Conservation (phyloP, 129 eudicot genomes). For the Arctium lappa region DNA sequence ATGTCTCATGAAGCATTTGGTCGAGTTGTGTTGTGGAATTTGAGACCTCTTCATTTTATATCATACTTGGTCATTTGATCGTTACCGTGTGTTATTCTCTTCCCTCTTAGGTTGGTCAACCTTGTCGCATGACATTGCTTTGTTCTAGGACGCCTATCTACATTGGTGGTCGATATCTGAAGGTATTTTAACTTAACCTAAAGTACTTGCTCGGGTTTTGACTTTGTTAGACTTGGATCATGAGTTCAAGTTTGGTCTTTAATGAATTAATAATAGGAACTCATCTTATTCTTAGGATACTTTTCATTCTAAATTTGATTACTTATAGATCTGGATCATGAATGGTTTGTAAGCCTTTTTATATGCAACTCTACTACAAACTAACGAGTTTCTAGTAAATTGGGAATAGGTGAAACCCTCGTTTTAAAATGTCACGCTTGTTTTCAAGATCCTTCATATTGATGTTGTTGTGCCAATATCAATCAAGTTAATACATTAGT, state of each 20-base stretch:
- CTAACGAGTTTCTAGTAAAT: too few relatives aligned
- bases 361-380: not conserved
- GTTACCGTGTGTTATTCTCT: conserved; percentile 10
- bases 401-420: not conserved
- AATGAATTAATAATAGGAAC: not conserved
- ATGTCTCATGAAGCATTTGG: conserved; percentile 9
- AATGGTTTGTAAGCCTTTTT: not conserved
- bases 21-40: conserved; percentile 12
- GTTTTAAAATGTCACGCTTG: not conserved
- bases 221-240: not conserved
- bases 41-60: conserved; percentile 16
- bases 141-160: conserved; percentile 63
- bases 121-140: conserved; percentile 55
- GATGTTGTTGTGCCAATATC: not conserved
- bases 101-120: conserved; percentile 53
- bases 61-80: conserved; percentile 11
- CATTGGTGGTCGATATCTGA: conserved; percentile 96
- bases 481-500: not conserved
- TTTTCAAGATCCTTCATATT: not conserved
- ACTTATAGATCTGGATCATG: not conserved
- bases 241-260: not conserved
- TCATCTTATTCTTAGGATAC: not conserved
- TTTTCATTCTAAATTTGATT: not conserved
- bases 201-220: not conserved
- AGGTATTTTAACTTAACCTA: conserved; percentile 43